Conservation (phyloP, 2,329 filamentous ascomycete species). For the Ampelomyces quisqualis region DNA sequence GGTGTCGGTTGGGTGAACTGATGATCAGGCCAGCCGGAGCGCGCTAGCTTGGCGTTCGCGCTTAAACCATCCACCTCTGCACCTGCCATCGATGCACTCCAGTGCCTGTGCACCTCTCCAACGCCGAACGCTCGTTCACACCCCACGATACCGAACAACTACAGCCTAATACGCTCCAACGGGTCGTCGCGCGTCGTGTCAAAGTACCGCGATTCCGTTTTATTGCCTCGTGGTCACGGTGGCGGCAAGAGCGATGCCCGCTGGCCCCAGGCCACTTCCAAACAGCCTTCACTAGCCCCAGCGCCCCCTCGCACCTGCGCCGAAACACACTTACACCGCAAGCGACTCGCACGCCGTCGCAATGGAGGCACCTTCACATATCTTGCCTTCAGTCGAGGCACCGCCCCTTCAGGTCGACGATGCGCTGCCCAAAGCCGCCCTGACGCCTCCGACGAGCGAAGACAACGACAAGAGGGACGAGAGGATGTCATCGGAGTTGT, state of each 20-base stretch:
- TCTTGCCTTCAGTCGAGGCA: constrained; percentile 40
- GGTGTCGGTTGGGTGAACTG: constrained; percentile 12
- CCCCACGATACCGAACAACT: constrained; percentile 5
- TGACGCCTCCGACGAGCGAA: constrained; percentile 56
- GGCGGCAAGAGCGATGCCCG: constrained; percentile 31
- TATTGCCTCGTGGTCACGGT: constrained; percentile 21
- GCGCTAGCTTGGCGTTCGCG: constrained; percentile 8
- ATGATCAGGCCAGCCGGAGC: constrained; percentile 19
- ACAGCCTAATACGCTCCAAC: constrained; percentile 3
- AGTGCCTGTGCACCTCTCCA: constrained; percentile 27
- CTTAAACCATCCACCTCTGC: constrained; percentile 6
- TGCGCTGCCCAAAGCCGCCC: constrained; percentile 41
- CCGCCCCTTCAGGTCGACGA: constrained; percentile 28
- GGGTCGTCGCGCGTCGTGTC: constrained; percentile 25
- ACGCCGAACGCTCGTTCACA: constrained; percentile 15
- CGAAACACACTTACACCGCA: constrained; percentile 16
- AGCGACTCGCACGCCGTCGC: constrained; percentile 5
- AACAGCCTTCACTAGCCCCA: constrained; percentile 27
- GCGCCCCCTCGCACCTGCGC: constrained; percentile 20
- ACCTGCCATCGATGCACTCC: constrained; percentile 19
- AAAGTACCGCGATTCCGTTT: constrained; percentile 23
- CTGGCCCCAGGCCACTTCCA: constrained; percentile 28
- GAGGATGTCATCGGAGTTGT: constrained; percentile 50
- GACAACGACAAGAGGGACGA: constrained; percentile 51
- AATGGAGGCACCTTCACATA: constrained; percentile 35